Conservation (phyloP, 192 early-diverging fungal genomes). For the Backusella tarrabulga region DNA sequence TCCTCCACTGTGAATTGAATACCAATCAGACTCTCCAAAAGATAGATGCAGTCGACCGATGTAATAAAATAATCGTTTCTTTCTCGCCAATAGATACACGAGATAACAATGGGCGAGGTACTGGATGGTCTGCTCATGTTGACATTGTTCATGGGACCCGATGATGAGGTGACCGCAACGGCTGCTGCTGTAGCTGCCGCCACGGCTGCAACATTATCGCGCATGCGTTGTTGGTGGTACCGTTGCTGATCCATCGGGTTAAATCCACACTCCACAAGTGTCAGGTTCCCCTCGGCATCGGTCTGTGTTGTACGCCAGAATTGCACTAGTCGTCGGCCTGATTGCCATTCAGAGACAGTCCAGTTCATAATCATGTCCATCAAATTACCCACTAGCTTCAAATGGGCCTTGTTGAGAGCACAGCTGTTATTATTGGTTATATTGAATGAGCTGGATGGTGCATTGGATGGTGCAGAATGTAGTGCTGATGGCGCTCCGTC, state of each 20-base stretch:
- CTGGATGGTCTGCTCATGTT: neutral
- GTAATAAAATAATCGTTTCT: slow-evolving; percentile 75
- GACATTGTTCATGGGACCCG: neutral
- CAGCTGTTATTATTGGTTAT: slow-evolving; percentile 11
- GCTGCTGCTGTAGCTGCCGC: neutral
- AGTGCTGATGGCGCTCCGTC: neutral
- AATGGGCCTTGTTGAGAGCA: slow-evolving; percentile 68
- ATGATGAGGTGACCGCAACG: neutral
- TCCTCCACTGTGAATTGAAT: slow-evolving; percentile 78
- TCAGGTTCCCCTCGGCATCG: neutral
- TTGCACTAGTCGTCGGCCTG: slow-evolving; percentile 66
- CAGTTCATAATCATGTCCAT: slow-evolving; percentile 67
- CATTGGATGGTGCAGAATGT: neutral
- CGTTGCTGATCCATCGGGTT: slow-evolving; percentile 1
- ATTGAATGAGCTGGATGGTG: neutral
- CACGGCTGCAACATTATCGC: slow-evolving; percentile 5
- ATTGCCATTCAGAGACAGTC: slow-evolving; percentile 62
- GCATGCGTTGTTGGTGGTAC: slow-evolving; percentile 7
- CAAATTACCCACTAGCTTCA: slow-evolving; percentile 64
- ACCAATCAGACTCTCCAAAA: slow-evolving; percentile 71
- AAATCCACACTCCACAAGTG: slow-evolving; percentile 2
- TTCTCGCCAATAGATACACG: slow-evolving; percentile 79
- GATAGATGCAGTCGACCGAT: slow-evolving; percentile 74
- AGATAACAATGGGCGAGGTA: slow-evolving; percentile 58
- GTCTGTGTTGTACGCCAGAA: slow-evolving; percentile 52